Conservation (phyloP, 306 rosid genomes). For the Parietaria judaica region DNA sequence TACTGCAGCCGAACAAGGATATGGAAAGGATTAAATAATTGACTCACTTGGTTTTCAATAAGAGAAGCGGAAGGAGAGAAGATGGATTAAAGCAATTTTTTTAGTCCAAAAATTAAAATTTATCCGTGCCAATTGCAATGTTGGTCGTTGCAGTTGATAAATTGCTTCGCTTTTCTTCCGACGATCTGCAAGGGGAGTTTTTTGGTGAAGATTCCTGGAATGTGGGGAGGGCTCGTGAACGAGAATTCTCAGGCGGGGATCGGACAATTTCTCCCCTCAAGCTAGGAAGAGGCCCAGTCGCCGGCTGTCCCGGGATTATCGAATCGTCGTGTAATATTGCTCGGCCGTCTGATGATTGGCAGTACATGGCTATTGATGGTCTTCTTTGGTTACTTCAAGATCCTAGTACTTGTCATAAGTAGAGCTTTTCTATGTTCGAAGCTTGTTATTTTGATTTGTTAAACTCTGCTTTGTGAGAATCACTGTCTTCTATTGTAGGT, state of each 20-base stretch:
- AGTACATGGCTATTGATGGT: constrained; percentile 43
- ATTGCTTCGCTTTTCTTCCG: constrained; percentile 92
- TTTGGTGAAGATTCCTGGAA: too few relatives aligned
- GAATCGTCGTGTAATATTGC: constrained; percentile 30
- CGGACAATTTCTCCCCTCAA: constrained; percentile 46
- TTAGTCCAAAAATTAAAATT: too few relatives aligned
- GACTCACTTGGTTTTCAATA: too few relatives aligned
- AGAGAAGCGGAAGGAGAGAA: too few relatives aligned
- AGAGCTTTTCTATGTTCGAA: too few relatives aligned
- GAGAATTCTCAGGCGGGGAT: constrained; percentile 47
- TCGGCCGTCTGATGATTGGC: constrained; percentile 55
- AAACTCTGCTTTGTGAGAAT: constrained; percentile 44
- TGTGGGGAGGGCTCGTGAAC: constrained; percentile 51
- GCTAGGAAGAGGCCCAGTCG: constrained; percentile 36
- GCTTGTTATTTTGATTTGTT: constrained; percentile 26
- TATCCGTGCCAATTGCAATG: constrained; percentile 83
- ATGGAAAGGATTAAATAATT: too few relatives aligned
- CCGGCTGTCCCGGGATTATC: constrained; percentile 30
- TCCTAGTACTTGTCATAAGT: constrained; percentile 40
- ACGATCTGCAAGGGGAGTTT: too few relatives aligned
- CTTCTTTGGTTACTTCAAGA: constrained; percentile 52
- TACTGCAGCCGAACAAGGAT: too few relatives aligned
- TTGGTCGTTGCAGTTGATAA: constrained; percentile 97
- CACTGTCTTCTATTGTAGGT: constrained; percentile 66
- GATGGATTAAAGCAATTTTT: too few relatives aligned